Base-by-base conservation (phyloP, 768 basidiomycete genomes). In the Kwoniella bestiolae region DNA sequence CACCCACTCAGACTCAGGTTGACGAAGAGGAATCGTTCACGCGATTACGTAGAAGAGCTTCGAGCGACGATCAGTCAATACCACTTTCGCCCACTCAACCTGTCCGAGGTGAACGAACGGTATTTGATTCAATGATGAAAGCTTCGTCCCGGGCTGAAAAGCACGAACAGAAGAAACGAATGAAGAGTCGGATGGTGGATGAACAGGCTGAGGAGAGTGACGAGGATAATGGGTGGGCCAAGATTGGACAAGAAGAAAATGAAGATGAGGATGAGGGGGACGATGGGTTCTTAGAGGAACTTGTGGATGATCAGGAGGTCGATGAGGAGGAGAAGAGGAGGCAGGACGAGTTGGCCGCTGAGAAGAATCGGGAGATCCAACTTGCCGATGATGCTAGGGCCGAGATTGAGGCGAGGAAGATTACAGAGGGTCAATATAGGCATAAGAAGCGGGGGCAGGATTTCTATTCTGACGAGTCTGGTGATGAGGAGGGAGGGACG, bases 141-240 rank as follows among this genome's bases (percentile, higher is more conserved):
- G 63, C 64, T 11, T 7, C 65, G 35, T 47, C 44, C 11, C 18
- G 65, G n/a, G 49, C 57, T 23, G 47, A 52, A 11, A 21, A 50
- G 25, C 51, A 23, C 8, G 60, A 32, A 14, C 62, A 41, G 14
- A 23, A 21, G 31, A 66, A 58, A 47, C 31, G 21, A 47, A 68
- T 60, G 35, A 61, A 52, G 23, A 56, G 56, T 11, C 66, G 55
- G 18, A 66, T 79, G 35, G 64, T 77, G 38, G 76, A 77, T 18
- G 74, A 65, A 28, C 70, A 79, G 60, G 78, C 78, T 2, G 76
- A 75, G 52, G 78, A 79, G 47, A 74, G 72, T 47, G 78, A 76
- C 21, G 78, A 79, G 46, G 78, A 78, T 32, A 68, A 71, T 58
- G 74, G 72, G 9, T 79, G 74, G 69, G 74, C 49, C n/a, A 28